Evolutionary conservation across 2,329 filamentous ascomycete species (phyloP), one percentile per base, ranked within the genome.

Genomic region (Neocatenulostroma microsporum): DNA sequence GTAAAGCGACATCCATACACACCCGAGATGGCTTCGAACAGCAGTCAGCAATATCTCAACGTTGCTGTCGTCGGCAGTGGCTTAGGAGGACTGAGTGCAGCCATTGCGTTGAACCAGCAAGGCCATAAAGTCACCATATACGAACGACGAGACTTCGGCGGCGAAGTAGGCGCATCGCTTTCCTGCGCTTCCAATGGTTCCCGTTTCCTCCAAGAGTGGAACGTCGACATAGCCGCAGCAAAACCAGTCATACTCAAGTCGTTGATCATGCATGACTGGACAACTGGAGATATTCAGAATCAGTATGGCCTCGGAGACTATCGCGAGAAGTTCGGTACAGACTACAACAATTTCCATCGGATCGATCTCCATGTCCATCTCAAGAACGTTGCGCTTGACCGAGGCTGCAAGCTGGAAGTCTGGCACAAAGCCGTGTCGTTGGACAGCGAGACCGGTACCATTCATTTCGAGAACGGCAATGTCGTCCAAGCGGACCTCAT

Each of bases 101-200:
- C 69, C 0, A 69, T 72, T 31, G 65, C 72, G 2, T 61, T 77
- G 5, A 64, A 72, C 15, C 67, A 69, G 15, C 64, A 67, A 12
- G 73, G 73, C 33, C 72, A 75, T 52, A 55, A 60, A 4, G 70
- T 75, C 2, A 80, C 74, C 14, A 71, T 84, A 44, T 83, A 83
- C 51, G 80, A 55, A 34, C 72, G 72, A 24, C 67, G 70, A 21
- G 76, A 83, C 54, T 83, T 76, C 46, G 77, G 70, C 0, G 77
- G 78, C 11, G 80, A 84, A 53, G 78, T 80, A 0, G 80, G 80
- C 10, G 77, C 77, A 0, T 80, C 78, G 0, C 70, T 82, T 0
- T 78, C 73, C 0, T 82, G 78, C 48, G 80, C 80, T 1, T 78
- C 80, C 8, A 84, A 84, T 48, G 80, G 79, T 6, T 80, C 78